Evolutionary conservation across 257 asterid genomes (phyloP), one percentile per base, ranked within the genome.

Genomic region (Penstemon barbatus): DNA sequence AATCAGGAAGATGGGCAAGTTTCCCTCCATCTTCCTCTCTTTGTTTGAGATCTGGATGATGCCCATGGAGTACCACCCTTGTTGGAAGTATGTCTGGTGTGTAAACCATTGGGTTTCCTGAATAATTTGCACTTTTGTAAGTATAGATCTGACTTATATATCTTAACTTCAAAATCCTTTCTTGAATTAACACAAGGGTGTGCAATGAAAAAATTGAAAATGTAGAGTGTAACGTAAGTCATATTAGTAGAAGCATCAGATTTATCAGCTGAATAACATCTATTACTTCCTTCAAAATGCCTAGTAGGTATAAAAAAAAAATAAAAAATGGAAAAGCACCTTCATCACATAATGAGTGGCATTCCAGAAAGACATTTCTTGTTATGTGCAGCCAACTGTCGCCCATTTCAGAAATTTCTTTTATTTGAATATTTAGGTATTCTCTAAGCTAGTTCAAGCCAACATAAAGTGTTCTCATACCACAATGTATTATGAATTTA

Each of bases 21-120:
- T 80, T 86, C 57, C 95, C 96, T 55, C 84, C 86, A 67, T 77
- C 69, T 77, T 81, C 85, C 74, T 81, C 88, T 48, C 60, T 74
- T 62, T 66, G 61, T 69, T 83, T 86, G 69, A 80, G 76, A 75
- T 80, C 87, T 77, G 95, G 96, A 77, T 86, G 95, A 81, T 90
- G 87, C 49, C 91, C 96, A 78, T 93, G 97, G 72, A 93, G 86
- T 75, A 84, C 77, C 60, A 90, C 87, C 81, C 99, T 87, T 73
- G 63, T 66, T 1, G 86, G 90, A 54, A 70, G 74, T 65, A 52
- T 59, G 51, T 70, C 75, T 52, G 84, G 67, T 69, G 61, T 64
- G 63, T 63, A 49, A 61, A 60, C 61, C 41, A 65, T 61, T 37
- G 68, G 54, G 57, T 44, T 73, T 78, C 92, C 97, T 89, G 83